Evolutionary conservation across 1,139 yeast species (phyloP).

Genomic region (Candida albicans): DNA sequence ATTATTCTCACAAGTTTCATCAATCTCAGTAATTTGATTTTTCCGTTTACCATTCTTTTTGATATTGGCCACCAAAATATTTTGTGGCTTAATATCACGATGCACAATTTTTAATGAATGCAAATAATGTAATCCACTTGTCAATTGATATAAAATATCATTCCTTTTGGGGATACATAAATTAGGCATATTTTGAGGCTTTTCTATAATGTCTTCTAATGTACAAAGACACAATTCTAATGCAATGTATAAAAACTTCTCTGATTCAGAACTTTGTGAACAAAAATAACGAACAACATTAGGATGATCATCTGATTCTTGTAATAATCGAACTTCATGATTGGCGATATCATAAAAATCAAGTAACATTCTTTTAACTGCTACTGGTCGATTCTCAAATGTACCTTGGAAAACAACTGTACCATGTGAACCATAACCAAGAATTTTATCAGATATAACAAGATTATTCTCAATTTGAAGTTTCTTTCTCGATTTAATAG

Average conservation of each 20-base stretch:
- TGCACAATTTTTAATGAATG: conserved; percentile 93
- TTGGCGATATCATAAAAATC: conserved; percentile 94
- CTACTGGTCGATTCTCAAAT: conserved; percentile 91
- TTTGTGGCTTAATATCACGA: conserved; percentile 94
- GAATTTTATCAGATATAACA: conserved; percentile 64
- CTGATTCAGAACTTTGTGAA: conserved; percentile 72
- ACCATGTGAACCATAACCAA: conserved; percentile 97
- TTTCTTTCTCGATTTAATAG: conserved; percentile 26
- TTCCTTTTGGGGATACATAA: conserved; percentile 29
- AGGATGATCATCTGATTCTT: conserved; percentile 96
- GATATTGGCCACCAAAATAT: conserved; percentile 80
- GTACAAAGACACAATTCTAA: conserved; percentile 89
- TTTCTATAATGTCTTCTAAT: conserved; percentile 78
- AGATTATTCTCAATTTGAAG: conserved; percentile 54
- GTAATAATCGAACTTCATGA: conserved; percentile 85
- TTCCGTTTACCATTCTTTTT: conserved; percentile 14
- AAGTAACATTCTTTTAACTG: conserved; percentile 88
- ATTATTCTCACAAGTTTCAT: conserved; percentile 14
- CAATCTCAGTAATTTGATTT: conserved; percentile 1
- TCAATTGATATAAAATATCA: conserved; percentile 71
- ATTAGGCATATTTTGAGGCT: conserved; percentile 37
- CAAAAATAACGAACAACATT: conserved; percentile 92
- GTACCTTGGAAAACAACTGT: conserved; percentile 90
- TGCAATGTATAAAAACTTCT: conserved; percentile 87
- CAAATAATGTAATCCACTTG: conserved; percentile 80